These are phyloP conservation scores for Penicillium mononematosum DNA, from an alignment of 495 filamentous ascomycete genomes.

Conservation along the genomic window DNA sequence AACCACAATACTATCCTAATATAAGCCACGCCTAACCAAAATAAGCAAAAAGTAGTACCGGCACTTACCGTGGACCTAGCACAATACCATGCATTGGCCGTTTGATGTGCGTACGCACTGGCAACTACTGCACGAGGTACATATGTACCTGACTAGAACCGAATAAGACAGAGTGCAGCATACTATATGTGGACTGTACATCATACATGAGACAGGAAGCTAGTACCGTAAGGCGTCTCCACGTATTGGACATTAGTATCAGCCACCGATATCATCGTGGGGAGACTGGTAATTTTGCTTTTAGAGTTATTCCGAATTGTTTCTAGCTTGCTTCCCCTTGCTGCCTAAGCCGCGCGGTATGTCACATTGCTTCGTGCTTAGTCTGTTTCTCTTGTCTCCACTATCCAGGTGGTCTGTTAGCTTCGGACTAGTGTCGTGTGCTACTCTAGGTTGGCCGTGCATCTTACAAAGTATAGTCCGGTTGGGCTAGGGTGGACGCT, in stretches of 20 bases:
- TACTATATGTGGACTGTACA: conserved; percentile 1
- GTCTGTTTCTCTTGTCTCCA: background rate
- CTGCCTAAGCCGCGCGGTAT: background rate
- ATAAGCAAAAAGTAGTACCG: conserved; percentile 1
- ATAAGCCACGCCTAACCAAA: background rate
- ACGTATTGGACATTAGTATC: conserved; percentile 9
- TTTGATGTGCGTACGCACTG: background rate
- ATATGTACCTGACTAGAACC: conserved; percentile 8
- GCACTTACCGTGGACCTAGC: background rate
- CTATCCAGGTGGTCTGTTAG: background rate
- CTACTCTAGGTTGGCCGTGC: background rate
- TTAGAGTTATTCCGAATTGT: conserved; percentile 7
- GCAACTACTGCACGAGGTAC: conserved; percentile 2
- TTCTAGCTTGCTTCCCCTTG: conserved; percentile 2
- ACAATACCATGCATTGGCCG: background rate
- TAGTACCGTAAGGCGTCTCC: conserved; percentile 2
- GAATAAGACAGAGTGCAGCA: background rate
- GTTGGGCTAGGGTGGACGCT: background rate
- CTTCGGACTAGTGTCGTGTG: conserved; percentile 2
- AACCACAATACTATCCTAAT: background rate
- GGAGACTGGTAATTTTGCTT: conserved; percentile 4
- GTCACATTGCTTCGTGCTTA: conserved; percentile 4
- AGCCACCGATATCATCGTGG: conserved; percentile 12
- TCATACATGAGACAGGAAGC: background rate
- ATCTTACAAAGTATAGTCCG: background rate